Evolutionary conservation across 2,329 filamentous ascomycete genomes (phyloP), one percentile per base, ranked within the genome.

Genomic region (Talaromyces albobiverticillius): DNA sequence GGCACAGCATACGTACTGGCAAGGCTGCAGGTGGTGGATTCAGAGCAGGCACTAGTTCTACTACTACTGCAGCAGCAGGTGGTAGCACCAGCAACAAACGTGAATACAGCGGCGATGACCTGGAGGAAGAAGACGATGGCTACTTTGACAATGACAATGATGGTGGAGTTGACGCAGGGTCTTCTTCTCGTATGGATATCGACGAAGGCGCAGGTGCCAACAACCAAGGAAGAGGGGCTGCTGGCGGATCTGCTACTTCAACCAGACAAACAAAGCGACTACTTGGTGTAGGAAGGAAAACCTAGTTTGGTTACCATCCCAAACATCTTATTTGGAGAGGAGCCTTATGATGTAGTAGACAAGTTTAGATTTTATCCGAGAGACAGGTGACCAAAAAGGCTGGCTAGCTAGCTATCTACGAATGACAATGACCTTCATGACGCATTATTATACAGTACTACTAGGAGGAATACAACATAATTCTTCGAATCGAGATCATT

Each of bases 101-200:
- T 13, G 73, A 76, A 59, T 67, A 70, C 38, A 64, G 51, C 40
- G 66, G 65, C 49, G 70, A 73, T 51, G 70, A 73, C 53, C 25
- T 51, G 31, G 64, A 69, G 26, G 67, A 62, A 45, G 62, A 73
- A 43, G 65, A 68, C 20, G 70, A 73, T 61, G 70, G 69, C 10
- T 71, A 65, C 51, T 70, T 64, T 50, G 68, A 69, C 22, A 62
- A 67, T 26, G 61, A 61, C 4, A 61, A 64, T 49, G 62, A 67
- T 47, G 60, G 62, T 45, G 62, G 61, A 29, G 61, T 61, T 23
- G 65, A 66, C 58, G 42, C 46, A 13, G 26, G 34, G 8, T 49
- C 40, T 7, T 46, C 25, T 36, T 67, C 68, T 3, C 61, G 65
- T 22, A 75, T 74, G 72, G 73, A 71, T 62, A 69, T 71, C 51